phyloP scores from a whole-genome alignment of 2,329 filamentous ascomycete species.

The Drechslerella coelobrocha region DNA sequence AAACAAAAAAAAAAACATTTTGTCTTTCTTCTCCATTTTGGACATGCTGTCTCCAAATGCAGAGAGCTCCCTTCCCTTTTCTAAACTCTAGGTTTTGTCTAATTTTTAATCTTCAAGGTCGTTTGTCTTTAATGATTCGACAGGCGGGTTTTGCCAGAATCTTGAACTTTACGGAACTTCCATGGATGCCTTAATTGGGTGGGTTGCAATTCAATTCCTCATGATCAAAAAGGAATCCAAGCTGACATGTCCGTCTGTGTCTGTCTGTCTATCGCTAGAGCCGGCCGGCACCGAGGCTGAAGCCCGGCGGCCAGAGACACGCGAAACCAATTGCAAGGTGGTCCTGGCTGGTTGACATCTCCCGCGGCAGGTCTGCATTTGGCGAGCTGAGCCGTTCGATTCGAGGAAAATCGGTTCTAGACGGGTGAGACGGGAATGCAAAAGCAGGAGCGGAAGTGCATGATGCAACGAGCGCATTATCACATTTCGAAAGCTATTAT shows the following conservation, averaged over 20 bases:
- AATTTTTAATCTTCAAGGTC: not conserved
- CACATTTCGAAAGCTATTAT: not conserved
- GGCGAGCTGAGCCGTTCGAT: conserved; percentile 39
- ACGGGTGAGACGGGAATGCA: conserved; percentile 51
- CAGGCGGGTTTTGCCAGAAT: not conserved
- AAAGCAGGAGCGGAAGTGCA: conserved; percentile 49
- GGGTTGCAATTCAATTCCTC: not conserved
- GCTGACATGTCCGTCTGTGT: not conserved
- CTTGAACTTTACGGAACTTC: not conserved
- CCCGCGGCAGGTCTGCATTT: conserved; percentile 7
- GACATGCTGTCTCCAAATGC: not conserved
- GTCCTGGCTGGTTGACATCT: conserved; percentile 6
- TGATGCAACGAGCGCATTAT: conserved; percentile 28
- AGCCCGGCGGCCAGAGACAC: not conserved
- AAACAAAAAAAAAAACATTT: no score
- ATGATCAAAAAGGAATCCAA: not conserved
- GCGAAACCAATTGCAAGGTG: conserved; percentile 14
- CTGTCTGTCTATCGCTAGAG: not conserved
- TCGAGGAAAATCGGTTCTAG: conserved; percentile 31
- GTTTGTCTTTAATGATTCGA: not conserved
- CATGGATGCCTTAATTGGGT: not conserved
- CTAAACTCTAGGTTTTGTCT: no score
- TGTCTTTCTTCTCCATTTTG: not conserved
- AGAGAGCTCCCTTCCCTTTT: no score
- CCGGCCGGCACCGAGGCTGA: conserved; percentile 4